Percentiles rank a stretch among this genome's conserved stretches.
phyloP scores from a whole-genome alignment of 495 filamentous ascomycete genomes.

The Thermochaetoides thermophila region DNA sequence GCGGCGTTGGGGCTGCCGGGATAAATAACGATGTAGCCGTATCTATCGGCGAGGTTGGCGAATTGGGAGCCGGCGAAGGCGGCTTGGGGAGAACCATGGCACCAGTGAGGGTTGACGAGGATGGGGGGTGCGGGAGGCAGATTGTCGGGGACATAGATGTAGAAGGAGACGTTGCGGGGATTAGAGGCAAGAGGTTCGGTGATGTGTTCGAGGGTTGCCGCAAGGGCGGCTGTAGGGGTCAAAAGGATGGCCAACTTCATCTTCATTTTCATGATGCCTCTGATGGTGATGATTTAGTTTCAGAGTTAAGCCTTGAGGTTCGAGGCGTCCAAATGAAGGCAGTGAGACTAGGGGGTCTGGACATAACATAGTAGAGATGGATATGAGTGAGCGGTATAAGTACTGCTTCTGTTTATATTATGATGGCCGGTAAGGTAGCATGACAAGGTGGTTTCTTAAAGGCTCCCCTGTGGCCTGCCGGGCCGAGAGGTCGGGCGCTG shows the following conservation, averaged over 20 bases:
- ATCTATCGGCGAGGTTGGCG: constrained; percentile 31
- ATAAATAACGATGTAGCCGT: constrained; percentile 42
- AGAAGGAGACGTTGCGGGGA: constrained; percentile 36
- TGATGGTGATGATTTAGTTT: too few species aligned
- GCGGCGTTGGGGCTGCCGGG: constrained; percentile 33
- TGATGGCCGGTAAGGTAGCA: background rate
- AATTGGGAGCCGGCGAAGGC: constrained; percentile 18
- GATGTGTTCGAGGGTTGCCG: constrained; percentile 20
- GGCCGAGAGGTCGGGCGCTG: too few species aligned
- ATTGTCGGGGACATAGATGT: constrained; percentile 39
- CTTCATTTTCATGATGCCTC: too few species aligned
- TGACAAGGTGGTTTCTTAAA: too few species aligned
- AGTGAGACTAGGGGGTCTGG: background rate
- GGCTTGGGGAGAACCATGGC: constrained; percentile 25
- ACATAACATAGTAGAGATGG: background rate
- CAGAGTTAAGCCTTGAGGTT: too few species aligned
- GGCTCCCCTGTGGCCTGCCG: too few species aligned
- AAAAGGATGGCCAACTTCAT: too few species aligned
- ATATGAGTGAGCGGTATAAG: background rate
- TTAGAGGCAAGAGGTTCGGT: constrained; percentile 30
- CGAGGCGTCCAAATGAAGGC: background rate
- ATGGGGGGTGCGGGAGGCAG: constrained; percentile 37
- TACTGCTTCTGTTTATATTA: background rate
- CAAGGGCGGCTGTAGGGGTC: background rate
- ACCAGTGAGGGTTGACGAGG: constrained; percentile 42